phyloP scores from a whole-genome alignment of 2,329 filamentous ascomycete genomes.

The Colletotrichum liaoningense region DNA sequence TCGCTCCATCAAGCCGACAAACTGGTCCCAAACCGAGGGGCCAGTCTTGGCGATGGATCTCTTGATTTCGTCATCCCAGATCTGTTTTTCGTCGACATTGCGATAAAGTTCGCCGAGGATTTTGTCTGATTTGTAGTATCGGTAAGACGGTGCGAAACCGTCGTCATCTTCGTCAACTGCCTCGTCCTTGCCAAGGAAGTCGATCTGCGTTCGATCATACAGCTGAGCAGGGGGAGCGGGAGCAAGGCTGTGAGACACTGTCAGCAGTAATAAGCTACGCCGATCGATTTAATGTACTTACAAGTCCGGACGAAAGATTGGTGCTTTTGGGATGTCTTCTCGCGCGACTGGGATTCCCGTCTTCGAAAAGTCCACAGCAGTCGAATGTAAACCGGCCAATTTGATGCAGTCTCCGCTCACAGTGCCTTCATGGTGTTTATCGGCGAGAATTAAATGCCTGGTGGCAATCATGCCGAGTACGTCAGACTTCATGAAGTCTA shows the following conservation, averaged over 20 bases:
- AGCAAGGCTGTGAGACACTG: slow-evolving; percentile 52
- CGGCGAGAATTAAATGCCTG: slow-evolving; percentile 73
- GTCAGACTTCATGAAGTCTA: slow-evolving; percentile 80
- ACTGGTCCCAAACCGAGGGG: slow-evolving; percentile 55
- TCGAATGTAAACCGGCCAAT: slow-evolving; percentile 75
- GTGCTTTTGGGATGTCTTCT: slow-evolving; percentile 52
- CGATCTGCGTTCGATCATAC: slow-evolving; percentile 57
- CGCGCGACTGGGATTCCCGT: slow-evolving; percentile 72
- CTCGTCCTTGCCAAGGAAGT: slow-evolving; percentile 44
- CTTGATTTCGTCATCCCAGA: slow-evolving; percentile 66
- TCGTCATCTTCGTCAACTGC: slow-evolving; percentile 60
- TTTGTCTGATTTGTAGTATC: slow-evolving; percentile 76
- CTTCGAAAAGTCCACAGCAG: slow-evolving; percentile 81
- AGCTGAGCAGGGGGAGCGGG: slow-evolving; percentile 57
- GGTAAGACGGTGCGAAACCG: slow-evolving; percentile 55
- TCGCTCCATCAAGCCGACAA: slow-evolving; percentile 46
- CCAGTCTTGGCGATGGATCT: slow-evolving; percentile 41
- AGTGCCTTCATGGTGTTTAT: slow-evolving; percentile 65
- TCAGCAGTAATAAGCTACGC: background rate
- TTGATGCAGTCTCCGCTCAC: slow-evolving; percentile 59
- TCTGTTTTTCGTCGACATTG: slow-evolving; percentile 76
- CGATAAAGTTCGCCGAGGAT: slow-evolving; percentile 78
- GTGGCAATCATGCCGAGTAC: slow-evolving; percentile 74
- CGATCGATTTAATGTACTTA: slow-evolving; percentile 46
- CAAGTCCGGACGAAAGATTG: slow-evolving; percentile 65